These are phyloP conservation scores for Penicillium daleae DNA, from an alignment of 495 filamentous ascomycete genomes.

Conservation along the genomic window DNA sequence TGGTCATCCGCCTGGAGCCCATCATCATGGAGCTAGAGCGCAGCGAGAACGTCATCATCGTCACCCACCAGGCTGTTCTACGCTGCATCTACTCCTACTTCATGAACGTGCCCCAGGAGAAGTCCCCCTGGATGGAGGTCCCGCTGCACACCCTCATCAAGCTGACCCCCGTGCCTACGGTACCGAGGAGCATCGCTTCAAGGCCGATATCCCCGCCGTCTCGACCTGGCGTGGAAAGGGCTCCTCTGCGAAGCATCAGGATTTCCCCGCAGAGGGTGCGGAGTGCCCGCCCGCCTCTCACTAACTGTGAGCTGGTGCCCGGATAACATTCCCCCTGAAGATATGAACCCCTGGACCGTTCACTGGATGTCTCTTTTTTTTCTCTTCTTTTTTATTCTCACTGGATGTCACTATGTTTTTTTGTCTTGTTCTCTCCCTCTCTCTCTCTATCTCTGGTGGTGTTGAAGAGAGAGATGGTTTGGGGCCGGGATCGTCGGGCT, in stretches of 20 bases:
- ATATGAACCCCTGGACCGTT: not conserved
- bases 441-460: not conserved
- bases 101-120: constrained; percentile 91
- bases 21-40: constrained; percentile 99
- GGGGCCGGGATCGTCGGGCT: not conserved
- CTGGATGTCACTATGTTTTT: not conserved
- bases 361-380: not conserved
- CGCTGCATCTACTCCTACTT: constrained; percentile 98
- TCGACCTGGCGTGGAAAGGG: constrained; percentile 94
- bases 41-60: constrained; percentile 94
- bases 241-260: constrained; percentile 76
- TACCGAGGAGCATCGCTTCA: constrained; percentile 83
- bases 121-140: constrained; percentile 96
- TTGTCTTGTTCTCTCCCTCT: not conserved
- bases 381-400: not conserved
- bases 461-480: not conserved
- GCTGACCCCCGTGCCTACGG: constrained; percentile 90
- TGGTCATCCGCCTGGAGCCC: constrained; percentile 94
- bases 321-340: not conserved
- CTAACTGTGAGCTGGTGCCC: not conserved
- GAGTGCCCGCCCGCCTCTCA: constrained; percentile 7
- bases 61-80: constrained; percentile 95
- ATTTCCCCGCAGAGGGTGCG: constrained; percentile 36
- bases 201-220: constrained; percentile 90
- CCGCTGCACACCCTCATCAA: constrained; percentile 96